Percentiles rank a stretch among this genome's conserved stretches.
These are phyloP conservation scores for Gleditsia sinensis DNA, from an alignment of 306 rosid genomes.

Conservation along the genomic window DNA sequence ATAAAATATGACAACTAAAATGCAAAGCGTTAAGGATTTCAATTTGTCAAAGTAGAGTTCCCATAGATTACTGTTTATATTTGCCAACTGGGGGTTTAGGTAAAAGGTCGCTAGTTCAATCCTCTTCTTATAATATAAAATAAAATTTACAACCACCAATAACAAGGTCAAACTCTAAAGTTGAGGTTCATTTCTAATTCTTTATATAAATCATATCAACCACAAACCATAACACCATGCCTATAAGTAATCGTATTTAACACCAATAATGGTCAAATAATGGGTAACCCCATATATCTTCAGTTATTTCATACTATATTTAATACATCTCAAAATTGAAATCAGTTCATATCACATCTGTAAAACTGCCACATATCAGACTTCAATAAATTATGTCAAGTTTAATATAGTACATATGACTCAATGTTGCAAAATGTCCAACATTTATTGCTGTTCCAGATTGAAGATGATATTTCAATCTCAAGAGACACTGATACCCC, in stretches of 20 bases:
- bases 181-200: neutral
- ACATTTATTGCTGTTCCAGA: neutral
- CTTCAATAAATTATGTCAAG: neutral
- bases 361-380: neutral
- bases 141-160: neutral
- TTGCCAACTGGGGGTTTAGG: too few species aligned
- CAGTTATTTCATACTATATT: neutral
- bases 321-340: neutral
- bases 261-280: neutral
- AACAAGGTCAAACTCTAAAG: neutral
- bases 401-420: neutral
- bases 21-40: neutral
- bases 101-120: too few species aligned
- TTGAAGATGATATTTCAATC: neutral
- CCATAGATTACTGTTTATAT: too few species aligned
- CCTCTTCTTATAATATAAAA: too few species aligned
- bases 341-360: neutral
- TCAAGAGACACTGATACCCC: too few species aligned
- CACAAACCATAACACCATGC: neutral
- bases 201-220: neutral
- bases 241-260: neutral
- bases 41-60: conserved; percentile 12
- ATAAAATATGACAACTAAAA: neutral
- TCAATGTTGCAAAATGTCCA: neutral
- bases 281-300: neutral